These are phyloP conservation scores for Ramularia endophylla DNA, from an alignment of 2,329 filamentous ascomycete genomes.

Conservation along the genomic window DNA sequence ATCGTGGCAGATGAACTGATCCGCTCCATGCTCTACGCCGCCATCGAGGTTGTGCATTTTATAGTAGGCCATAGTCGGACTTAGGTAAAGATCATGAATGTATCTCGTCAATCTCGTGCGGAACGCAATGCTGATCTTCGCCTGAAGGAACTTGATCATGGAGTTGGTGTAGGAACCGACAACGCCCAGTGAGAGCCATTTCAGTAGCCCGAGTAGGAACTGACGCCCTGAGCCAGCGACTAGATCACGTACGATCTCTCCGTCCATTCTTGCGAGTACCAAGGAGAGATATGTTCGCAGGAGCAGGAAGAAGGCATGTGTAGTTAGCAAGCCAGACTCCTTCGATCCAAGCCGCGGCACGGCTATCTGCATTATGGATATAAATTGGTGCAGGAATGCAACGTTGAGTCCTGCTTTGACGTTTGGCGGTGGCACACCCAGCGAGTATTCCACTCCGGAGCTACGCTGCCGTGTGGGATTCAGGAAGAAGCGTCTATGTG, in stretches of 20 bases:
- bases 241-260: constrained; percentile 91
- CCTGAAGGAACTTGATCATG: constrained; percentile 98
- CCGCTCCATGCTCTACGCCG: constrained; percentile 82
- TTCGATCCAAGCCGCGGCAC: constrained; percentile 94
- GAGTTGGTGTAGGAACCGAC: constrained; percentile 96
- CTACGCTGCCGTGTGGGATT: constrained; percentile 69
- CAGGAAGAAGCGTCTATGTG: constrained; percentile 85
- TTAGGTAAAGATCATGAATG: constrained; percentile 94
- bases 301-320: constrained; percentile 84
- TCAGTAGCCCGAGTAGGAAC: constrained; percentile 82
- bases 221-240: constrained; percentile 89
- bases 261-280: constrained; percentile 85
- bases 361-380: constrained; percentile 96
- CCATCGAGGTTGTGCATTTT: constrained; percentile 91
- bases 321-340: constrained; percentile 82
- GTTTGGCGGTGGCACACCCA: constrained; percentile 71
- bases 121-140: constrained; percentile 97
- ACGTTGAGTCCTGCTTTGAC: constrained; percentile 93
- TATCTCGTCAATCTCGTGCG: constrained; percentile 90
- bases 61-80: constrained; percentile 93
- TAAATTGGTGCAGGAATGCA: constrained; percentile 92
- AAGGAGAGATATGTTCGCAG: constrained; percentile 90
- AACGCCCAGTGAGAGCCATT: constrained; percentile 92
- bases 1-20: constrained; percentile 97
- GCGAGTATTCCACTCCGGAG: constrained; percentile 53